phyloP scores from a whole-genome alignment of 495 filamentous ascomycete species.

The Podospora fimiseda region DNA sequence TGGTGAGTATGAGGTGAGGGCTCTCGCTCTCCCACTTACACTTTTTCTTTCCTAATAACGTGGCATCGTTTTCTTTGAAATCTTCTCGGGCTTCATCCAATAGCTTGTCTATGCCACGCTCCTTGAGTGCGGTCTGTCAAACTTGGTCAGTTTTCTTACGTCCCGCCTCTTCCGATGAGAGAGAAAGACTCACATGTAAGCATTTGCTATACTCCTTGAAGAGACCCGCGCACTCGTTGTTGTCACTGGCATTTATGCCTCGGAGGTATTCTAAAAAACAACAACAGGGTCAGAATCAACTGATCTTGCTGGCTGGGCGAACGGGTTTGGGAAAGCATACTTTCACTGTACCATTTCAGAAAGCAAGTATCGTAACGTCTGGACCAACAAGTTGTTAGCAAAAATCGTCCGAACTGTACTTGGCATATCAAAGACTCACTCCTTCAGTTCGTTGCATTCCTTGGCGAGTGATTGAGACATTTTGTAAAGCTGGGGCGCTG shows the following conservation, averaged over 20 bases:
- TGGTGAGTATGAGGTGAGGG: too few relatives aligned
- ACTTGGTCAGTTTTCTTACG: not conserved
- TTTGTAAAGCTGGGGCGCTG: conserved; percentile 3
- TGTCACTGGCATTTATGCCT: conserved; percentile 57
- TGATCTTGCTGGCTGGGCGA: not conserved
- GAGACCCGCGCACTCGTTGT: conserved; percentile 76
- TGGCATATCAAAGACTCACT: conserved; percentile 47
- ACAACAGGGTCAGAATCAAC: too few relatives aligned
- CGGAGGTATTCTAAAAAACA: conserved; percentile 69
- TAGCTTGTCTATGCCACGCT: conserved; percentile 79
- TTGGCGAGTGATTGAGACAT: conserved; percentile 55
- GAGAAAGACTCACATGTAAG: conserved; percentile 53
- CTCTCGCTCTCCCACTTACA: conserved; percentile 22
- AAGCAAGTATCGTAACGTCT: conserved; percentile 91
- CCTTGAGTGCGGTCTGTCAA: conserved; percentile 67
- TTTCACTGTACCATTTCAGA: conserved; percentile 94
- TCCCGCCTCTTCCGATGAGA: not conserved
- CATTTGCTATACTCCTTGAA: conserved; percentile 82
- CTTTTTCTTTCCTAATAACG: conserved; percentile 56
- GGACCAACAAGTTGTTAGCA: not conserved
- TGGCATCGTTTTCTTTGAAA: conserved; percentile 71
- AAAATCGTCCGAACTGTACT: not conserved
- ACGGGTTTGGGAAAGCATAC: conserved; percentile 41
- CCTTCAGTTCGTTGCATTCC: conserved; percentile 83
- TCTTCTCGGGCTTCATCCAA: conserved; percentile 77